Percentiles rank a stretch among this genome's conserved stretches.
Conservation (phyloP, 2,329 filamentous ascomycete species). For the Massarina eburnea region DNA sequence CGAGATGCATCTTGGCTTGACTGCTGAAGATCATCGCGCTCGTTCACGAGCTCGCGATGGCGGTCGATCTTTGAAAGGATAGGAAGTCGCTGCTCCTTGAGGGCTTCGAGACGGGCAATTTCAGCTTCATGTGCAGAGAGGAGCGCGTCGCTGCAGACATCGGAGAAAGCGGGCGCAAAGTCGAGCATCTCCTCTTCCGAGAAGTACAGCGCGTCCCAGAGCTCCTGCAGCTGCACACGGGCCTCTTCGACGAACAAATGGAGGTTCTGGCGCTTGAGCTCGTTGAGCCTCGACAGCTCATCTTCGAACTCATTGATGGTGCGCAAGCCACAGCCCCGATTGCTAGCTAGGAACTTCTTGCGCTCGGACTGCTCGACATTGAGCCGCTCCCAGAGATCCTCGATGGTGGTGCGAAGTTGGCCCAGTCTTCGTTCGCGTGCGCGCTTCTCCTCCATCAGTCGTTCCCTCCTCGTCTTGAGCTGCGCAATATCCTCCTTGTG, state of each 20-base stretch:
- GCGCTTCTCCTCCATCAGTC: slow-evolving; percentile 85
- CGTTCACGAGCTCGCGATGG: slow-evolving; percentile 78
- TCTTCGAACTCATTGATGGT: slow-evolving; percentile 97
- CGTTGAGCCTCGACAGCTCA: slow-evolving; percentile 80
- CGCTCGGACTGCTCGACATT: slow-evolving; percentile 80
- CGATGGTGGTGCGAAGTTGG: slow-evolving; percentile 76
- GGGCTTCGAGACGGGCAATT: slow-evolving; percentile 74
- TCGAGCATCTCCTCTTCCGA: slow-evolving; percentile 99
- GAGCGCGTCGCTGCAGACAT: slow-evolving; percentile 94
- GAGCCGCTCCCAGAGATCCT: slow-evolving; percentile 84
- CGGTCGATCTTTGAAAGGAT: slow-evolving; percentile 80
- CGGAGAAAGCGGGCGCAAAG: slow-evolving; percentile 94
- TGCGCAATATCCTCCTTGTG: slow-evolving; percentile 82
- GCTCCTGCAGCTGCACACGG: slow-evolving; percentile 83
- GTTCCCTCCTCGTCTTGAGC: slow-evolving; percentile 74
- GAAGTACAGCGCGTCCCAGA: slow-evolving; percentile 93
- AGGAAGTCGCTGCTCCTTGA: slow-evolving; percentile 85
- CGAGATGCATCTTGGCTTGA: slow-evolving; percentile 95
- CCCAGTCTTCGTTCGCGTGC: slow-evolving; percentile 75
- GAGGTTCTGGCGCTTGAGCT: slow-evolving; percentile 92
- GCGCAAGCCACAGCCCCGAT: slow-evolving; percentile 86
- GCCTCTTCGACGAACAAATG: slow-evolving; percentile 96
- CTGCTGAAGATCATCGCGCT: slow-evolving; percentile 82
- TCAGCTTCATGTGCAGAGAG: slow-evolving; percentile 94
- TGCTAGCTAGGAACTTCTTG: slow-evolving; percentile 80